Percentiles rank a stretch among this genome's conserved stretches.
Conservation (phyloP, 2,329 filamentous ascomycete species). For the Bipolaris sorokiniana region DNA sequence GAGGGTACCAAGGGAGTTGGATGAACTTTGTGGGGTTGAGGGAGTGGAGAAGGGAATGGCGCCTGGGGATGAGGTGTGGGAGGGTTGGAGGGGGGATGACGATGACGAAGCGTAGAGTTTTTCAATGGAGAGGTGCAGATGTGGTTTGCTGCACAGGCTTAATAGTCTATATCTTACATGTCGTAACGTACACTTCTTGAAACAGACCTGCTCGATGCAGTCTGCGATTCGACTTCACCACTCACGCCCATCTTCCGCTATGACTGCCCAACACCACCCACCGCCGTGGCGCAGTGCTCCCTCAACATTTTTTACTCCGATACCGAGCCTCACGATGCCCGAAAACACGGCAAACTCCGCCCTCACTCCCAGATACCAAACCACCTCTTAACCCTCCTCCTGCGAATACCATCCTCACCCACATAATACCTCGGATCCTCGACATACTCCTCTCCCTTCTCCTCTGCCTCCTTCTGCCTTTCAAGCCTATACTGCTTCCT, state of each 20-base stretch:
- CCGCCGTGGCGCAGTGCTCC: background rate
- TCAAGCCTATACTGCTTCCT: conserved; percentile 78
- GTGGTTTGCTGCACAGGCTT: background rate
- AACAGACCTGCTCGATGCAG: background rate
- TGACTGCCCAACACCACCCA: background rate
- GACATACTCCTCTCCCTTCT: conserved; percentile 44
- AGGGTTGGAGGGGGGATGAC: conserved; percentile 32
- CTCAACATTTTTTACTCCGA: background rate
- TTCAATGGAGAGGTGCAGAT: background rate
- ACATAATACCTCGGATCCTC: conserved; percentile 48
- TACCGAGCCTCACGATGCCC: background rate
- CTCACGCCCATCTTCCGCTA: background rate
- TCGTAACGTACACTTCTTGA: conserved; percentile 4
- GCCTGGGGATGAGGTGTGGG: conserved; percentile 59
- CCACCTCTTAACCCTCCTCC: conserved; percentile 76
- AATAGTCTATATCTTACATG: conserved; percentile 2
- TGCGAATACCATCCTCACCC: conserved; percentile 50
- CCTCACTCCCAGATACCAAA: conserved; percentile 72
- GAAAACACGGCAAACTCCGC: background rate
- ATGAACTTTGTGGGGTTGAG: conserved; percentile 54
- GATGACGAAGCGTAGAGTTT: conserved; percentile 1
- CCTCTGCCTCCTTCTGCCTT: conserved; percentile 47
- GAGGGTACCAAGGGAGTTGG: conserved; percentile 55
- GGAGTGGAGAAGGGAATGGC: conserved; percentile 53
- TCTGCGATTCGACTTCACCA: background rate